Base-by-base conservation (phyloP, 352 stramenopile species). In the Pythium guiyangense region DNA sequence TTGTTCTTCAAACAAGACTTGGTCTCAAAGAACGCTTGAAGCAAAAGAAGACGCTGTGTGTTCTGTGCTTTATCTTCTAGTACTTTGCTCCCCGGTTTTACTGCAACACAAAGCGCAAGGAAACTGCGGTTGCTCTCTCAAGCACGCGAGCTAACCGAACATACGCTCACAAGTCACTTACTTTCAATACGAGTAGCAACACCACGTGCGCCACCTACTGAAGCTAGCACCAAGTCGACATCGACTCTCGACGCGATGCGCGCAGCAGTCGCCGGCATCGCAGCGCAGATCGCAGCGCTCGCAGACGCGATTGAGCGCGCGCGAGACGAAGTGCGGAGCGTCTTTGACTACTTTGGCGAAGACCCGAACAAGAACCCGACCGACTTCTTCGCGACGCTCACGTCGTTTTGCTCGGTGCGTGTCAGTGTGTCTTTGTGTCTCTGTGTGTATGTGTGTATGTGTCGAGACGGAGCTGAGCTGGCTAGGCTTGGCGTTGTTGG, bases 271-370 rank as follows among this genome's bases (percentile, higher is more conserved):
- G 52, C 57, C 9, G 61, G 75, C 8, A 88, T 91, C 14, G 69
- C 70, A 34, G 42, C 37, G 5, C 63, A 83, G 53, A 77, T 94
- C 58, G 54, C 74, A 34, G 57, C 39, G 6, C 48, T 94, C 1
- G 52, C 74, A 3, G 58, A 63, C 11, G 57, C 48, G 14, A 81
- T 89, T 53, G 54, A 69, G 8, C 48, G 52, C 3, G 70, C 76
- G 15, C 64, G 67, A 26, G 76, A 87, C 26, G 69, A 92, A 46
- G 77, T 94, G 25, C 66, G 67, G 25, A 84, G 77, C 57, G 81
- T 93, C n/a, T 67, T 94, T 4, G 79, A 91, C 49, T 94, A 94
- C 63, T 94, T 94, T 63, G 85, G 85, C 20, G 83, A 94, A 66
- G 83, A 94, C 54, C 81, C 82, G 14, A 70, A 79, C 37, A 81